phyloP scores from a whole-genome alignment of 75 land plant genomes.

The Sequoiadendron giganteum region DNA sequence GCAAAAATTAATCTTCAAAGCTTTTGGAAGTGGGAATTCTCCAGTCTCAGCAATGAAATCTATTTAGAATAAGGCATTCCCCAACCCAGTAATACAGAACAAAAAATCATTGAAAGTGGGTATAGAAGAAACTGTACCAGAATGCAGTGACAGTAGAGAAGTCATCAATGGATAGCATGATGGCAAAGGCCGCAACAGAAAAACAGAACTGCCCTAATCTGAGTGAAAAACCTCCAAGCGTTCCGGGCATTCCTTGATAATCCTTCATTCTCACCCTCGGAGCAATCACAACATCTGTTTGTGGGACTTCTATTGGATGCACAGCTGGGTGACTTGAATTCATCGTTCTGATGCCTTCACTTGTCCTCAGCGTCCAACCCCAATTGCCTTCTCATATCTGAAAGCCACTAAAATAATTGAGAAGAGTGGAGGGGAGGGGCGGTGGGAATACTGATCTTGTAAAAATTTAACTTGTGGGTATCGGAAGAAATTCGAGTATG shows the following conservation, averaged over 20 bases:
- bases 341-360: slow-evolving; percentile 13
- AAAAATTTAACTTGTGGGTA: background rate
- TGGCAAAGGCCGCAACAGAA: slow-evolving; percentile 46
- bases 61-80: background rate
- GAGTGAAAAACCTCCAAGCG: slow-evolving; percentile 60
- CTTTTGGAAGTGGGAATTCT: background rate
- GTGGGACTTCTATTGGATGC: slow-evolving; percentile 50
- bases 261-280: slow-evolving; percentile 7
- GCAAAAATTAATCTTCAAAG: background rate
- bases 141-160: slow-evolving; percentile 80
- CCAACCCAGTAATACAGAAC: background rate
- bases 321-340: slow-evolving; percentile 48
- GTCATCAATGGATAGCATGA: slow-evolving; percentile 65
- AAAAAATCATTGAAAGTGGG: background rate
- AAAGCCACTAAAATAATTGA: background rate
- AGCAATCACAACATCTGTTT: background rate
- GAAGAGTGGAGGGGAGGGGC: background rate
- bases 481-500: background rate
- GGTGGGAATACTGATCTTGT: background rate
- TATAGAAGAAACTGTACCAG: slow-evolving; percentile 34
- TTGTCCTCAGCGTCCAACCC: background rate
- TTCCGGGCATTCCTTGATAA: slow-evolving; percentile 21
- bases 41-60: too few relatives aligned
- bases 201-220: slow-evolving; percentile 55
- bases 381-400: background rate